Percentiles rank a stretch among this genome's conserved stretches.
Conservation (phyloP, 1,139 yeast genomes). For the Geotrichum aggregatum region DNA sequence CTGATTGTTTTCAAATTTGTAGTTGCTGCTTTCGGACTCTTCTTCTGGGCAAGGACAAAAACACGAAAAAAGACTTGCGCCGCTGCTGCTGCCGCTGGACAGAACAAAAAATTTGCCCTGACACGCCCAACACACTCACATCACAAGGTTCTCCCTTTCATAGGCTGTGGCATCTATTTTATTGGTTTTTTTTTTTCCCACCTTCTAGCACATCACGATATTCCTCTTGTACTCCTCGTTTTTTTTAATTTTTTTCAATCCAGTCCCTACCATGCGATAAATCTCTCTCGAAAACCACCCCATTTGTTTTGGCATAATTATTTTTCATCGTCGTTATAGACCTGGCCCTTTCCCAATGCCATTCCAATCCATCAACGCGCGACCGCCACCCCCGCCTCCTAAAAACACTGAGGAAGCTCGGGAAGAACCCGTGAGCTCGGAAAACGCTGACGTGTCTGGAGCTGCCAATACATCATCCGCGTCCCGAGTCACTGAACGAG, state of each 20-base stretch:
- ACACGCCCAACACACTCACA: too few species aligned
- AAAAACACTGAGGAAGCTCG: not conserved
- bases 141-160: not conserved
- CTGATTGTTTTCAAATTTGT: too few species aligned
- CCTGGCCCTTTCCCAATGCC: constrained; percentile 9
- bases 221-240: not conserved
- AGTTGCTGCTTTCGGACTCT: too few species aligned
- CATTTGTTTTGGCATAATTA: not conserved
- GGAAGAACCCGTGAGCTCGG: too few species aligned
- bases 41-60: too few species aligned
- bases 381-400: constrained; percentile 4
- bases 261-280: too few species aligned
- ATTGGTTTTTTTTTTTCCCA: not conserved
- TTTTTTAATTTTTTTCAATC: too few species aligned
- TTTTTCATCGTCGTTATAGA: not conserved
- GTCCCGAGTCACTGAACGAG: too few species aligned
- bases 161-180: not conserved
- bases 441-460: too few species aligned
- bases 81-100: not conserved
- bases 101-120: not conserved
- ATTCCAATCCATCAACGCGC: constrained; percentile 18
- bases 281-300: too few species aligned
- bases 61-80: not conserved
- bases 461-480: too few species aligned
- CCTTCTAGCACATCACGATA: not conserved